phyloP scores from a whole-genome alignment of 768 basidiomycete genomes.

The Tulasnella sp. region DNA sequence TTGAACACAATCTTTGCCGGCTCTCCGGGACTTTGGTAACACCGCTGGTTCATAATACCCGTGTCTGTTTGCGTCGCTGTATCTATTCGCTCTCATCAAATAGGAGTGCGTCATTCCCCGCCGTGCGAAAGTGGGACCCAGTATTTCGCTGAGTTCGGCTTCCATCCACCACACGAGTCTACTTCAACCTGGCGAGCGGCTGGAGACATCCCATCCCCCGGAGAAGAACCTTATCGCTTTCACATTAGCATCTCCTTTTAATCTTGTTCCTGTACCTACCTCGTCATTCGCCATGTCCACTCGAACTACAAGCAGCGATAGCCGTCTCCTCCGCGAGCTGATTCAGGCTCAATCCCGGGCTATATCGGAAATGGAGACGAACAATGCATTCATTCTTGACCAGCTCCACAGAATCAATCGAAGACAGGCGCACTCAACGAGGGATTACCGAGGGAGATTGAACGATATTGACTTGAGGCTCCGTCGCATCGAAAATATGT shows the following conservation, averaged over 20 bases:
- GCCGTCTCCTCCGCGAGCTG: neutral
- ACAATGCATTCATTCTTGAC: neutral
- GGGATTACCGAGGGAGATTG: neutral
- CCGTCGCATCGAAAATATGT: neutral
- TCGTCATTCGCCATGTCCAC: neutral
- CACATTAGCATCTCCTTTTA: neutral
- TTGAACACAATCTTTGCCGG: conserved; percentile 26
- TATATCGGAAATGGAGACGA: neutral
- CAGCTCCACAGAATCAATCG: neutral
- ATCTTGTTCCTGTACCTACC: neutral
- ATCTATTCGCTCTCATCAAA: neutral
- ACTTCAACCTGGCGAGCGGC: neutral
- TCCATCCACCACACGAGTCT: neutral
- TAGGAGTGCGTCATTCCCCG: no score
- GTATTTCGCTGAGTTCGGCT: neutral
- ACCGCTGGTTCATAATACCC: neutral
- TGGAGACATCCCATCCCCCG: neutral
- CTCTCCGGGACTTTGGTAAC: neutral
- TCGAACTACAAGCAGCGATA: neutral
- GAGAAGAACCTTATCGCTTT: neutral
- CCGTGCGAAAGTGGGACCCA: neutral
- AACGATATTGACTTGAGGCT: neutral
- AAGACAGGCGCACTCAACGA: neutral
- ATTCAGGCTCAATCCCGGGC: neutral
- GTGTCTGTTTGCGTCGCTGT: neutral